Conservation (phyloP, 2,329 filamentous ascomycete species). For the Cladophialophora yegresii region DNA sequence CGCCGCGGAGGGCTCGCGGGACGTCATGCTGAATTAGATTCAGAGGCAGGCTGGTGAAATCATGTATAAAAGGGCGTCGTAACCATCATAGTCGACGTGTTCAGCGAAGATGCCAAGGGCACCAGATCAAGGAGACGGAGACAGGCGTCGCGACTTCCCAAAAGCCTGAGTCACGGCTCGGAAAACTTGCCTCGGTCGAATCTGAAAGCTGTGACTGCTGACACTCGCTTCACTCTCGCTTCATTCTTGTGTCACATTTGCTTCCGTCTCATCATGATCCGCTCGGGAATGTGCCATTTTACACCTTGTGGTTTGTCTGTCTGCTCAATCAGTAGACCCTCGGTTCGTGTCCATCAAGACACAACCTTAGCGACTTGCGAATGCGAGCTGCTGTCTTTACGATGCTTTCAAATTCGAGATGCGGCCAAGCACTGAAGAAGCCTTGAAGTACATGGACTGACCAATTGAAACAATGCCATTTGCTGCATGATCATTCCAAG, state of each 20-base stretch:
- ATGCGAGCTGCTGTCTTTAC: neutral
- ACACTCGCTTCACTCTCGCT: neutral
- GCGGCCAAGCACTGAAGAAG: neutral
- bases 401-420: neutral
- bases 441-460: neutral
- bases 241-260: neutral
- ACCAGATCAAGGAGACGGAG: neutral
- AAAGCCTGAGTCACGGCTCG: neutral
- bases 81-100: neutral
- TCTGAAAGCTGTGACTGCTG: neutral
- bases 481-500: constrained; percentile 6
- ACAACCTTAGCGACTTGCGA: neutral
- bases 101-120: neutral
- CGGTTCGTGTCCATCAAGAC: neutral
- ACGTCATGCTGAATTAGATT: constrained; percentile 25
- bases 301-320: neutral
- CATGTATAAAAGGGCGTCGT: neutral
- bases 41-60: neutral
- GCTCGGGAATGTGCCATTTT: neutral
- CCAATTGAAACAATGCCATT: constrained; percentile 9
- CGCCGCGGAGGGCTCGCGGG: constrained; percentile 31
- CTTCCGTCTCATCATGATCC: neutral
- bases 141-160: neutral
- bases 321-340: no score
- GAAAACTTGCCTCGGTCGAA: neutral